Base-by-base conservation (phyloP, 2,329 filamentous ascomycete species). In the Tolypocladium pustulatum region DNA sequence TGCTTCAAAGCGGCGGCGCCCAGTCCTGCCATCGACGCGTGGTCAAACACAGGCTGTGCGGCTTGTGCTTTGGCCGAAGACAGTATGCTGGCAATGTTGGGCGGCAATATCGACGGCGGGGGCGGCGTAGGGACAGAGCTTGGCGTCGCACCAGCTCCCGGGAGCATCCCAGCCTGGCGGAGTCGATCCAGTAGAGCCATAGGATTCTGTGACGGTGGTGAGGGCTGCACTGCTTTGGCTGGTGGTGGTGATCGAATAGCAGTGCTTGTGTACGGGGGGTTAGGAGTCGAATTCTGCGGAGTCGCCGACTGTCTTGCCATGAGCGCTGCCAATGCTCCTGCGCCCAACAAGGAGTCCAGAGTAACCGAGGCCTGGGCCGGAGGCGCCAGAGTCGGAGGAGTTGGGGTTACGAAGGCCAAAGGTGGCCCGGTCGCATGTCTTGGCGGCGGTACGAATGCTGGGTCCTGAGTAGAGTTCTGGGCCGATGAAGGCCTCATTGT, bases 1-100 rank as follows among this genome's bases (percentile, higher is more conserved):
- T 74, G 71, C 61, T 91, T 91, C 51, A 95, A 78, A 34, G 88
- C 88, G 8, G 81, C 79, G 4, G 85, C 79, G 58, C 83, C 86
- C 64, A 93, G 77, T 58, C 82, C 78, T 25, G 85, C 30, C 25
- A 34, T 3, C 3, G 52, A 30, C 32, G 38, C 30, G 22, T 34
- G 27, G 8, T 43, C 49, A 8, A 38, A 10, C 2, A 22, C 30
- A 27, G 49, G n/a, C 37, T 57, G 56, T 25, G 20, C 37, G 1
- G 62, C 65, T 56, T 65, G 69, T 57, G 63, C 64, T 57, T 68
- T 71, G 27, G 67, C 65, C 4, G 71, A 68, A 3, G 73, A 67
- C 55, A 76, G 58, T 30, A 75, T 65, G 54, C 68, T 74, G 22
- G 71, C 69, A 60, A 76, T 68, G 51, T 71, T 72, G 36, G 70